phyloP scores from a whole-genome alignment of 306 rosid species.

The Arachis hypogaea region DNA sequence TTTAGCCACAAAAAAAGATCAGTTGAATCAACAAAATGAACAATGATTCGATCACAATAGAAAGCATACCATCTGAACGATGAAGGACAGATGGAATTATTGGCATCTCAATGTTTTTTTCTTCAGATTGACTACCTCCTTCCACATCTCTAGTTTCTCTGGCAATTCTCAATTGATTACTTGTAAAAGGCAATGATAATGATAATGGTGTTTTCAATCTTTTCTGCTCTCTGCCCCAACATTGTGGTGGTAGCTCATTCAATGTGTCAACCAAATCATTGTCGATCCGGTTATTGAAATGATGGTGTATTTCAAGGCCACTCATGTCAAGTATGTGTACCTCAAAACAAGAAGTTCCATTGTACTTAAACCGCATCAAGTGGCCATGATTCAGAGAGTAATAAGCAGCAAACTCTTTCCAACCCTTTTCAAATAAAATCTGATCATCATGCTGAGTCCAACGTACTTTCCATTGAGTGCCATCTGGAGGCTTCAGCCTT shows the following conservation, averaged over 20 bases:
- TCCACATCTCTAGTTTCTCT: no score
- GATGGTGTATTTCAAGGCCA: not conserved
- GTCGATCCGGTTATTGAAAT: no score
- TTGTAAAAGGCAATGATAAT: no score
- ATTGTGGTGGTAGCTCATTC: not conserved
- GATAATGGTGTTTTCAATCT: no score
- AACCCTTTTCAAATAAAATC: constrained; percentile 8
- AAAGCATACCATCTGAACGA: no score
- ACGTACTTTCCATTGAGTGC: constrained; percentile 25
- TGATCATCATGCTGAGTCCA: constrained; percentile 12
- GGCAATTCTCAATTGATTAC: no score
- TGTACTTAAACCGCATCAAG: not conserved
- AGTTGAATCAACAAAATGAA: no score
- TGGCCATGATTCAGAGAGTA: constrained; percentile 7
- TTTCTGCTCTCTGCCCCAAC: no score
- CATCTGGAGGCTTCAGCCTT: constrained; percentile 33
- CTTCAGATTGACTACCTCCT: no score
- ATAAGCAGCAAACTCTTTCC: not conserved
- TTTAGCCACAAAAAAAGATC: not conserved
- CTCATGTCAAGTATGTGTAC: constrained; percentile 14
- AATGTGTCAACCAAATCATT: not conserved
- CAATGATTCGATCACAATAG: no score
- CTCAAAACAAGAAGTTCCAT: not conserved
- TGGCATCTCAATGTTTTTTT: no score
- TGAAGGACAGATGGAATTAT: no score